Conservation (phyloP, 495 filamentous ascomycete genomes). For the Hyaloscypha finlandica region DNA sequence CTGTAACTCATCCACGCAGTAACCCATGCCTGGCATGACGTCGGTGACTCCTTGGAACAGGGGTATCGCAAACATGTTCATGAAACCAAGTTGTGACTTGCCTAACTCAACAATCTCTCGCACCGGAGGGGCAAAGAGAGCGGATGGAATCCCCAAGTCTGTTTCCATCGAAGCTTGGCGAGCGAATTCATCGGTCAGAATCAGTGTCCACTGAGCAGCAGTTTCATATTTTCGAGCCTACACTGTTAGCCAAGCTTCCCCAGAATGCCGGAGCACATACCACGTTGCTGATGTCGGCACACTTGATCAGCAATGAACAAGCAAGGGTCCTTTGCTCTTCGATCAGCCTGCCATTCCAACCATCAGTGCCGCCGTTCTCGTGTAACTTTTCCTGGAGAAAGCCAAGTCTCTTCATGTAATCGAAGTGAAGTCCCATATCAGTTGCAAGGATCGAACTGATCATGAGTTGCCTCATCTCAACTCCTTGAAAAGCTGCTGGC, state of each 20-base stretch:
- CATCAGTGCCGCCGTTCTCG: slow-evolving; percentile 60
- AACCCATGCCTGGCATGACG: slow-evolving; percentile 79
- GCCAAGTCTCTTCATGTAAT: slow-evolving; percentile 85
- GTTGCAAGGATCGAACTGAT: slow-evolving; percentile 95
- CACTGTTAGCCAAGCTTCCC: slow-evolving; percentile 12
- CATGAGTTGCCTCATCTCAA: slow-evolving; percentile 80
- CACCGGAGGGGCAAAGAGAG: slow-evolving; percentile 82
- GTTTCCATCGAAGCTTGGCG: slow-evolving; percentile 90
- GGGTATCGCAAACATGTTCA: slow-evolving; percentile 91
- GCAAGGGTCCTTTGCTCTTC: slow-evolving; percentile 73
- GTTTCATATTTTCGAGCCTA: slow-evolving; percentile 81
- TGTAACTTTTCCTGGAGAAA: slow-evolving; percentile 74
- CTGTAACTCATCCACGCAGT: slow-evolving; percentile 77
- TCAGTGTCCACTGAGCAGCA: slow-evolving; percentile 84
- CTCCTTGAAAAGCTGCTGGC: slow-evolving; percentile 75
- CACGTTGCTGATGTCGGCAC: slow-evolving; percentile 98
- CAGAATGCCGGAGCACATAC: slow-evolving; percentile 45
- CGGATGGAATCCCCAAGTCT: slow-evolving; percentile 82
- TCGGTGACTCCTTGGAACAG: slow-evolving; percentile 85
- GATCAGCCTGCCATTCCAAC: slow-evolving; percentile 70
- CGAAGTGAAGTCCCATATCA: slow-evolving; percentile 95
- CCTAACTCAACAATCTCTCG: slow-evolving; percentile 82
- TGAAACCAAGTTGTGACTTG: slow-evolving; percentile 88
- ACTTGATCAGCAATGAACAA: slow-evolving; percentile 93
- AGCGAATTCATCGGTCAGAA: slow-evolving; percentile 90